phyloP scores from a whole-genome alignment of 2,329 filamentous ascomycete species.

The Fusarium coffeatum region DNA sequence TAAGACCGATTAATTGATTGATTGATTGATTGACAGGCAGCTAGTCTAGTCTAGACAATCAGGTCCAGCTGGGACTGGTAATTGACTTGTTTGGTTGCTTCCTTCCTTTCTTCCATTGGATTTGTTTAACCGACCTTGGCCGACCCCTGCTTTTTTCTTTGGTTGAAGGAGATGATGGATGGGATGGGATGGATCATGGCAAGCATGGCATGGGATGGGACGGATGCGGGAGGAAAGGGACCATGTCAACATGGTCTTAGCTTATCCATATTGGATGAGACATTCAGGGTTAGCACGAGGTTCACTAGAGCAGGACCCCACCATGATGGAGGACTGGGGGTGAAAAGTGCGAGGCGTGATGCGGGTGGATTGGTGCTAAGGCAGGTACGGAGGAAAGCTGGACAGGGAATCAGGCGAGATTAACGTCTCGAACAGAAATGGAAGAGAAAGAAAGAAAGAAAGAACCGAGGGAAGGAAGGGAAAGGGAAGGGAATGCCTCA shows the following conservation, averaged over 20 bases:
- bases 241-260: conserved; percentile 30
- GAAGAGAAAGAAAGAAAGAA: conserved; percentile 7
- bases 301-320: conserved; percentile 31
- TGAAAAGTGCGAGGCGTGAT: conserved; percentile 12
- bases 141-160: conserved; percentile 18
- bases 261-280: conserved; percentile 24
- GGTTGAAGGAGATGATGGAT: neutral
- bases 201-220: conserved; percentile 36
- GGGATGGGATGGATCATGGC: conserved; percentile 12
- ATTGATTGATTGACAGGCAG: neutral
- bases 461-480: no score
- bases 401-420: conserved; percentile 41
- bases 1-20: neutral
- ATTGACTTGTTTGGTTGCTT: conserved; percentile 22
- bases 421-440: conserved; percentile 40
- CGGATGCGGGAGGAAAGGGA: conserved; percentile 45
- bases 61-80: neutral
- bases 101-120: conserved; percentile 23
- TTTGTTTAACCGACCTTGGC: conserved; percentile 41
- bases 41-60: neutral
- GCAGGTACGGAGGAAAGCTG: conserved; percentile 41
- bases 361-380: conserved; percentile 40
- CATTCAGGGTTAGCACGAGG: conserved; percentile 43
- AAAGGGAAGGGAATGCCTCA: neutral
- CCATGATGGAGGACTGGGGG: conserved; percentile 24